Base-by-base conservation (phyloP, 495 filamentous ascomycete species). In the Neurospora tetrasperma region DNA sequence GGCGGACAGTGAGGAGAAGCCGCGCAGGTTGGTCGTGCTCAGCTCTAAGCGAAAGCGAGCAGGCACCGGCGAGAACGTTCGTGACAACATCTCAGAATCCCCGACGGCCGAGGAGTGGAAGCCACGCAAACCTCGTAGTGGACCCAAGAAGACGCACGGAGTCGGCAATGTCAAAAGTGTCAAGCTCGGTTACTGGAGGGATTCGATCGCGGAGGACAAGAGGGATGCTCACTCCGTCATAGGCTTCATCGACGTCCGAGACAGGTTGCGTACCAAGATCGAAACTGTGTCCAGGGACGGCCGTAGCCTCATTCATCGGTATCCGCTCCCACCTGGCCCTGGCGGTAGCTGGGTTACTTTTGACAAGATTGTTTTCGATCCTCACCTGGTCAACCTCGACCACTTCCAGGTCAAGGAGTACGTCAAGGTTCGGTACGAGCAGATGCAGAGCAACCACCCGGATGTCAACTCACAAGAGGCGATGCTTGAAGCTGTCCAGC, bases 281-380 rank as follows among this genome's bases (percentile, higher is more conserved):
- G 82, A 84, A 74, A 74, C 75, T 0, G 79, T 77, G 2, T 82
- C 79, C 43, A 77, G 82, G 42, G 73, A 77, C 16, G 85, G 84
- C 23, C 79, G 81, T 12, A 74, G 75, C 35, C 78, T 88, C 43
- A 71, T 73, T 54, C 79, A 79, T 42, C 59, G 79, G 1, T 85
- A 80, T 44, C 84, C 83, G 35, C 75, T 86, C 66, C 85, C 86
- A 2, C 82, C 83, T 8, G 86, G 86, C 10, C 85, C 86, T 16
- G 86, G 86, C 31, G 86, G 85, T 62, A 86, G 85, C 74, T 88
- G 86, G 86, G 85, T 87, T 27, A 87, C 85, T 0, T 87, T 88
- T 42, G 83, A 86, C 66, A 79, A 84, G 70, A 81, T 88, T 18
- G 84, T 85, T 38, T 88, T 88, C 72, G 82, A 85, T 1, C 69